Percentiles rank a stretch among this genome's conserved stretches.
Evolutionary conservation across 768 basidiomycete species (phyloP).

Genomic region (Hirschioporus abietinus): DNA sequence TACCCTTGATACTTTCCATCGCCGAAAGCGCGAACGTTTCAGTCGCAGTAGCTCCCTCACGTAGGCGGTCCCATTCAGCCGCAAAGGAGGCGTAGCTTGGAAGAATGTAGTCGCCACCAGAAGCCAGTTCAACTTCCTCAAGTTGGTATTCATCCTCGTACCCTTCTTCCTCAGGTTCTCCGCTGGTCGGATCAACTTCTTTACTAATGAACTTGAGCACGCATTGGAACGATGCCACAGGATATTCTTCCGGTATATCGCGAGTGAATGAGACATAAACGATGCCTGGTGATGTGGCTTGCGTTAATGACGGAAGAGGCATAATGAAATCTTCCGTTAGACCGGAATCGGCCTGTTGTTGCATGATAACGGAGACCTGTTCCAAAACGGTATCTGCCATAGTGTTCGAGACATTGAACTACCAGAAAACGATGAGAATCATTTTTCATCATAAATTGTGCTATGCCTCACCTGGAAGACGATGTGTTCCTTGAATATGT

Average conservation of each 20-base stretch:
- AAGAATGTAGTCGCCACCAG: conserved; percentile 89
- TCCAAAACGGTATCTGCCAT: conserved; percentile 93
- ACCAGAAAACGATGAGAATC: conserved; percentile 12
- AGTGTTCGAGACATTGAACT: conserved; percentile 99
- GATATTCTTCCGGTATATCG: conserved; percentile 69
- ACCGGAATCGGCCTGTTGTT: conserved; percentile 65
- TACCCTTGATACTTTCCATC: conserved; percentile 92
- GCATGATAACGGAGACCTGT: conserved; percentile 91
- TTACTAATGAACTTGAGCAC: conserved; percentile 94
- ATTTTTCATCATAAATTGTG: neutral
- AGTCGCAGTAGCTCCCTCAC: conserved; percentile 68
- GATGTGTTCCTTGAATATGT: conserved; percentile 90
- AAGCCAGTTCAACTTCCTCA: conserved; percentile 92
- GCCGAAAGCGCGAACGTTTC: conserved; percentile 92
- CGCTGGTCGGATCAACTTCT: conserved; percentile 92
- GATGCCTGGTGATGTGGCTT: conserved; percentile 71
- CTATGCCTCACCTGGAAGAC: conserved; percentile 82
- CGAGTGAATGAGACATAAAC: conserved; percentile 95
- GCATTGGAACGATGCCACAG: conserved; percentile 81
- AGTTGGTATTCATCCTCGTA: conserved; percentile 98
- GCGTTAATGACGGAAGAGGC: conserved; percentile 63
- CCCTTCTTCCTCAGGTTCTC: conserved; percentile 96
- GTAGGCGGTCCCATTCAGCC: conserved; percentile 92
- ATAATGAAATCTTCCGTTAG: conserved; percentile 95
- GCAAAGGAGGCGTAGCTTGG: conserved; percentile 93